Percentiles rank a stretch among this genome's conserved stretches.
Conservation (phyloP, 1,284 basidiomycete species). For the Boletellus deceptivus region DNA sequence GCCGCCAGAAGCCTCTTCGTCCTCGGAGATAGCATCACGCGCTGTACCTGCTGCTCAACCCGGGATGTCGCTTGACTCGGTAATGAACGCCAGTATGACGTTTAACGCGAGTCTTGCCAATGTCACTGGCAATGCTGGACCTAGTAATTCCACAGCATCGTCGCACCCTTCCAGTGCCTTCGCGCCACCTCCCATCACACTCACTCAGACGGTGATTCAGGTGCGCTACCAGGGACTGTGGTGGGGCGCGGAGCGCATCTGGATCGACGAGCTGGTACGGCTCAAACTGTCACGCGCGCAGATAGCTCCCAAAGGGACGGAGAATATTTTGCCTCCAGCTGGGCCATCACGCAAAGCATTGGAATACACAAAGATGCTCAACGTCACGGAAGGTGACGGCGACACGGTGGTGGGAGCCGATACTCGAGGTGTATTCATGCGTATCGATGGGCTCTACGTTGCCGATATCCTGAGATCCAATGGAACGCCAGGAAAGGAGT, state of each 20-base stretch:
- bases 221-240: conserved; percentile 76
- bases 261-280: conserved; percentile 82
- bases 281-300: conserved; percentile 65
- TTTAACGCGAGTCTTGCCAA: conserved; percentile 34
- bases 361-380: conserved; percentile 31
- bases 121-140: conserved; percentile 4
- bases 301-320: conserved; percentile 60
- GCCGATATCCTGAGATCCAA: conserved; percentile 43
- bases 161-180: conserved; percentile 7
- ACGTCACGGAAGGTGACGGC: conserved; percentile 20
- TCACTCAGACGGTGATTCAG: conserved; percentile 42
- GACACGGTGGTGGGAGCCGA: conserved; percentile 50
- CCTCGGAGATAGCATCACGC: conserved; percentile 13
- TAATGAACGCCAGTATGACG: conserved; percentile 35
- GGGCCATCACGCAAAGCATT: conserved; percentile 47
- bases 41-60: conserved; percentile 2
- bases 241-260: conserved; percentile 89
- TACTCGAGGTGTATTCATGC: conserved; percentile 65
- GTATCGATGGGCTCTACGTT: conserved; percentile 57
- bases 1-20: conserved; percentile 18
- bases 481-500: conserved; percentile 48
- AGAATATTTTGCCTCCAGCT: conserved; percentile 56
- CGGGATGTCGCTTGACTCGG: conserved; percentile 30
- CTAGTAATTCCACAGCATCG: conserved; percentile 3
- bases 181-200: conserved; percentile 22